These are phyloP conservation scores for Adiantum capillusveneris DNA, from an alignment of 75 land plant species.

Conservation along the genomic window DNA sequence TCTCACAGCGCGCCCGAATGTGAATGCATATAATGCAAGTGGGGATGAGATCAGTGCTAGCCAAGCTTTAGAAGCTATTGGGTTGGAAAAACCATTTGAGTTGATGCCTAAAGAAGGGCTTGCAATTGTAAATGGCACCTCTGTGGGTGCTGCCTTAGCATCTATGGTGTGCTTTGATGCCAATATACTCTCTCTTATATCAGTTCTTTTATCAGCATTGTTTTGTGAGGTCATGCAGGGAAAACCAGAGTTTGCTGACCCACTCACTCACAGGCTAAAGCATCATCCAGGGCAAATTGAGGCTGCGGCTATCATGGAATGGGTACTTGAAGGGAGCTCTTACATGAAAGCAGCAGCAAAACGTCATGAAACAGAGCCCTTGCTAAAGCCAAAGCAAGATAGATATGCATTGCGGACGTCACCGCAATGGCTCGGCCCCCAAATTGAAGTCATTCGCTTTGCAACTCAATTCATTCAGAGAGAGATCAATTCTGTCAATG, in stretches of 20 bases:
- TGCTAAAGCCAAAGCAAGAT: constrained; percentile 64
- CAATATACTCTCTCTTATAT: constrained; percentile 33
- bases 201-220: constrained; percentile 52
- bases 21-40: constrained; percentile 19
- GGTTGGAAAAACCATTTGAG: constrained; percentile 57
- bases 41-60: constrained; percentile 24
- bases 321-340: constrained; percentile 41
- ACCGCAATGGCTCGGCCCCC: constrained; percentile 46
- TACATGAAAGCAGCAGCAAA: constrained; percentile 21
- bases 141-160: constrained; percentile 58
- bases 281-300: constrained; percentile 83
- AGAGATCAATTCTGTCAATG: constrained; percentile 26
- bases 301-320: constrained; percentile 58
- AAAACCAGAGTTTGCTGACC: constrained; percentile 41
- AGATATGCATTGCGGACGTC: constrained; percentile 50
- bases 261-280: constrained; percentile 57
- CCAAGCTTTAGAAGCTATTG: constrained; percentile 58
- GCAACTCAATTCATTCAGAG: constrained; percentile 19
- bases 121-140: constrained; percentile 68
- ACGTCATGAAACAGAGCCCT: constrained; percentile 33
- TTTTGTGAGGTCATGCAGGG: constrained; percentile 69
- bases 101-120: constrained; percentile 59
- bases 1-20: constrained; percentile 63
- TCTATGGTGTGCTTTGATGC: constrained; percentile 48
- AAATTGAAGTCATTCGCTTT: constrained; percentile 20